phyloP scores from a whole-genome alignment of 2,329 filamentous ascomycete species.

The Fusarium sp. region DNA sequence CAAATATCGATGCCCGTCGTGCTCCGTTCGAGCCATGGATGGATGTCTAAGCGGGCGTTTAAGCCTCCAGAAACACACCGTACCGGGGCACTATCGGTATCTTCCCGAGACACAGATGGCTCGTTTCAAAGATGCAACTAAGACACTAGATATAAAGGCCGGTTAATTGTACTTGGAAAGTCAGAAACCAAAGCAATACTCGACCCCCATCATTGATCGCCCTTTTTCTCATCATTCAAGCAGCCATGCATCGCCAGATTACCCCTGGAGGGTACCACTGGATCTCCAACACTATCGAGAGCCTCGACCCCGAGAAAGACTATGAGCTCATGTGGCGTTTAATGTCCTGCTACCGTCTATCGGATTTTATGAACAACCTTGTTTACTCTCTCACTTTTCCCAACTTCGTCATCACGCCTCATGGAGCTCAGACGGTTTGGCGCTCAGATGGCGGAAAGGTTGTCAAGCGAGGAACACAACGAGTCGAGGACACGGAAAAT shows the following conservation, averaged over 20 bases:
- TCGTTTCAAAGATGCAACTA: not conserved
- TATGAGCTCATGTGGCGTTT: slow-evolving; percentile 14
- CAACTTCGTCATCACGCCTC: slow-evolving; percentile 7
- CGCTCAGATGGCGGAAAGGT: slow-evolving; percentile 15
- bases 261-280: slow-evolving; percentile 10
- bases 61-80: not conserved
- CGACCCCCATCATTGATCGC: not conserved
- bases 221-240: not conserved
- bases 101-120: not conserved
- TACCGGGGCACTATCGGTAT: not conserved
- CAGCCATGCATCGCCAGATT: not conserved
- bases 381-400: slow-evolving; percentile 7
- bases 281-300: slow-evolving; percentile 6
- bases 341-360: slow-evolving; percentile 7
- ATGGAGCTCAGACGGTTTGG: slow-evolving; percentile 6
- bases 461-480: not conserved
- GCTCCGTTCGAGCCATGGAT: not conserved
- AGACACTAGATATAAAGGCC: not conserved
- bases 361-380: slow-evolving; percentile 12
- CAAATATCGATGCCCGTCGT: not conserved
- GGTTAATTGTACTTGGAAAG: not conserved
- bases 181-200: not conserved
- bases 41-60: not conserved
- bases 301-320: slow-evolving; percentile 5
- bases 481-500: slow-evolving; percentile 17